Conservation (phyloP, 2,329 filamentous ascomycete genomes). For the Aspergillus texensis region DNA sequence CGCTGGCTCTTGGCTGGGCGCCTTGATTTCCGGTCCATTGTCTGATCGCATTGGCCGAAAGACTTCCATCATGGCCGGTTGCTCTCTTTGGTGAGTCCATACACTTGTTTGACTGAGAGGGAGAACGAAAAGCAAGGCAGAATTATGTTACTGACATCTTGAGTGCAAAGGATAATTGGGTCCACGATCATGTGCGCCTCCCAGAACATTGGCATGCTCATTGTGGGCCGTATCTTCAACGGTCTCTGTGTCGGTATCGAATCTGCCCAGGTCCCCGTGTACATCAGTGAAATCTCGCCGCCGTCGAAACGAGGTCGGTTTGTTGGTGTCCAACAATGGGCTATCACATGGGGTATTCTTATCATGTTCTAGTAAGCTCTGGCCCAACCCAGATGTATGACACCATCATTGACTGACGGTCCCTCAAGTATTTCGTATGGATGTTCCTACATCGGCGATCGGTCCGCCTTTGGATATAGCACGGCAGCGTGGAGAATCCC, state of each 20-base stretch:
- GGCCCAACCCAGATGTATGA: not conserved
- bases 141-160: slow-evolving; percentile 53
- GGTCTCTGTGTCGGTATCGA: slow-evolving; percentile 74
- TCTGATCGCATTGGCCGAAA: slow-evolving; percentile 59
- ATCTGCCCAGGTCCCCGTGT: slow-evolving; percentile 71
- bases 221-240: slow-evolving; percentile 69
- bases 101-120: slow-evolving; percentile 48
- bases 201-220: slow-evolving; percentile 68
- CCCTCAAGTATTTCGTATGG: slow-evolving; percentile 57
- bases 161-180: slow-evolving; percentile 54
- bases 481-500: slow-evolving; percentile 64
- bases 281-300: slow-evolving; percentile 67
- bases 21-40: slow-evolving; percentile 57
- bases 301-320: slow-evolving; percentile 61
- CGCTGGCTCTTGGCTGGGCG: slow-evolving; percentile 68
- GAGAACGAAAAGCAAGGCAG: not conserved
- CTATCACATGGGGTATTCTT: slow-evolving; percentile 71
- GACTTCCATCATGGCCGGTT: slow-evolving; percentile 53
- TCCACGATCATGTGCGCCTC: slow-evolving; percentile 62
- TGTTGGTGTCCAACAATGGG: slow-evolving; percentile 74
- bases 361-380: slow-evolving; percentile 65
- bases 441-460: slow-evolving; percentile 61
- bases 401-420: not conserved
- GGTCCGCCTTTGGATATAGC: slow-evolving; percentile 28
- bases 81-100: slow-evolving; percentile 47